Evolutionary conservation across 2,329 filamentous ascomycete species (phyloP).

Genomic region (Trichoderma sp.): DNA sequence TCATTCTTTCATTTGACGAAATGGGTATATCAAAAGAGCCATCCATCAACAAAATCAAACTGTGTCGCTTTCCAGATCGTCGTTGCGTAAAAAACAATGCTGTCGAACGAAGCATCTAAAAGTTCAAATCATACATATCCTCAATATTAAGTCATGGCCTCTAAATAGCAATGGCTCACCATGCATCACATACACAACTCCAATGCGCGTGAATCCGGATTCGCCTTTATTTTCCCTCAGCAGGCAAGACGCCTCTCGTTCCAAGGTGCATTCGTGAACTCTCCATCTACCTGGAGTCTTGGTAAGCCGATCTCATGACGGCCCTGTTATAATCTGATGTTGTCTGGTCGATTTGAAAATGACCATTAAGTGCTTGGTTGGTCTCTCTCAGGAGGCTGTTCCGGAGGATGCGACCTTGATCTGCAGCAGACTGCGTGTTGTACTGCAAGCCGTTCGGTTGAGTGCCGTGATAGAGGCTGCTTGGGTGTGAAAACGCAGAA

Average conservation of each 20-base stretch:
- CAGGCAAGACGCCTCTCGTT: background rate
- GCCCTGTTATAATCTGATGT: conserved; percentile 37
- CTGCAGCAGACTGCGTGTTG: conserved; percentile 21
- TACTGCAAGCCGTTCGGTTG: conserved; percentile 32
- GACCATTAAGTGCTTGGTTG: conserved; percentile 22
- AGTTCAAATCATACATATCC: background rate
- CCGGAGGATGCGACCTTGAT: conserved; percentile 21
- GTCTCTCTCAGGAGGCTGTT: conserved; percentile 17
- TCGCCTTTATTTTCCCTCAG: background rate
- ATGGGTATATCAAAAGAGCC: background rate
- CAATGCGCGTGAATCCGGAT: background rate
- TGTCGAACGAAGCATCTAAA: background rate
- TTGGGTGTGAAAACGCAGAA: conserved; percentile 46
- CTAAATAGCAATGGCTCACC: background rate
- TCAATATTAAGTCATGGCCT: background rate
- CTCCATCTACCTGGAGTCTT: conserved; percentile 27
- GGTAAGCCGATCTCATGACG: conserved; percentile 35
- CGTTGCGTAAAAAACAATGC: background rate
- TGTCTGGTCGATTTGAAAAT: conserved; percentile 34
- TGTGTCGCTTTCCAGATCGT: background rate
- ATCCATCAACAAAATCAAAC: background rate
- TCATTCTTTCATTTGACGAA: background rate
- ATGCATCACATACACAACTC: background rate
- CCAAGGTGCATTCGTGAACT: background rate
- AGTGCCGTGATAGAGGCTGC: conserved; percentile 50